phyloP scores from a whole-genome alignment of 2,329 filamentous ascomycete species.

The Corynespora cassiicola region DNA sequence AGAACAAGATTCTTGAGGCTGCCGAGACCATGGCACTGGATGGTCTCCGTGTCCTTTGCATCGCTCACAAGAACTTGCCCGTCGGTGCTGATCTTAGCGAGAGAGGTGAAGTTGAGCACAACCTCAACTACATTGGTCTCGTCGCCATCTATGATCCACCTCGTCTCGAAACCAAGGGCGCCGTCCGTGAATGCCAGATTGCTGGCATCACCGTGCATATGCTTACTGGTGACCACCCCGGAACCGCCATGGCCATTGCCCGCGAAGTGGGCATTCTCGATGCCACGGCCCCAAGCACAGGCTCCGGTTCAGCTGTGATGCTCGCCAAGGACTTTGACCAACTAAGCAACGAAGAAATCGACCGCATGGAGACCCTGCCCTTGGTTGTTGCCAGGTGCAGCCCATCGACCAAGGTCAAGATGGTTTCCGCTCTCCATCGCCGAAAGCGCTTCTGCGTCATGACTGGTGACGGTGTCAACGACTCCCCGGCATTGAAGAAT shows the following conservation, averaged over 20 bases:
- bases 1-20: constrained; percentile 29
- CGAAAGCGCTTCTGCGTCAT: constrained; percentile 48
- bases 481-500: constrained; percentile 48
- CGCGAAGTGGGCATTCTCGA: constrained; percentile 53
- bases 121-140: constrained; percentile 78
- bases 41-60: constrained; percentile 46
- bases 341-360: constrained; percentile 51
- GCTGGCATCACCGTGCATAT: constrained; percentile 58
- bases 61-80: constrained; percentile 42
- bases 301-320: constrained; percentile 44
- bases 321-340: constrained; percentile 53
- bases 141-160: constrained; percentile 88
- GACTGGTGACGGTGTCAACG: constrained; percentile 53
- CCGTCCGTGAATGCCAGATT: constrained; percentile 52
- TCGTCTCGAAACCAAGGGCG: constrained; percentile 75
- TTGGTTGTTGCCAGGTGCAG: constrained; percentile 55
- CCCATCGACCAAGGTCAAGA: constrained; percentile 55
- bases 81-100: constrained; percentile 34
- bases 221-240: constrained; percentile 56
- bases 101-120: constrained; percentile 69
- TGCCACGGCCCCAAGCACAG: constrained; percentile 18
- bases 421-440: constrained; percentile 51
- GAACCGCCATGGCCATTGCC: constrained; percentile 56
- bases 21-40: constrained; percentile 47
- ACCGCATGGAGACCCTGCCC: constrained; percentile 49